A percentile compares a stretch with the other conserved stretches of the same genome.
Conservation (phyloP, 352 stramenopile species). For the Globisporangium paddicum region DNA sequence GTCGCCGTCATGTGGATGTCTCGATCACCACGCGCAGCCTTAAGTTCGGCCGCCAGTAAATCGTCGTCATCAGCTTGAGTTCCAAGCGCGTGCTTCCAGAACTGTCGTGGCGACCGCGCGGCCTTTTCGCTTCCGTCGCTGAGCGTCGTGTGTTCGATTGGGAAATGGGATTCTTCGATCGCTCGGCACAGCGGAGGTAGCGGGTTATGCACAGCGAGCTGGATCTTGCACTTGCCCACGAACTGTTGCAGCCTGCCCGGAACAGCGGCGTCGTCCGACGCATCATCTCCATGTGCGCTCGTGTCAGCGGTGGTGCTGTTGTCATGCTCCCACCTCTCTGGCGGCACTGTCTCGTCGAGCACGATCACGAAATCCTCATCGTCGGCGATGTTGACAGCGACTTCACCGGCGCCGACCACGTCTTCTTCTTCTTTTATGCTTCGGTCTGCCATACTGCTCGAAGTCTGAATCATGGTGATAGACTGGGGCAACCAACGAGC, state of each 20-base stretch:
- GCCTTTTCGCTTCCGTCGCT: neutral
- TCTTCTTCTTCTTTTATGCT: neutral
- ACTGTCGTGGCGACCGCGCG: neutral
- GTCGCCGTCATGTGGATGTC: neutral
- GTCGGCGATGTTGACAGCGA: conserved; percentile 3
- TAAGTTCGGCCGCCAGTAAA: neutral
- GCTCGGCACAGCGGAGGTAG: conserved; percentile 9
- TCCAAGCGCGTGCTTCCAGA: neutral
- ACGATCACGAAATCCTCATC: conserved; percentile 2
- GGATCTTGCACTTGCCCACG: conserved; percentile 12
- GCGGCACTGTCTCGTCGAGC: neutral
- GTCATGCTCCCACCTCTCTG: neutral
- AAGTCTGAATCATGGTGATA: no score
- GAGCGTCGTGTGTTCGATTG: neutral
- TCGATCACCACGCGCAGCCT: neutral
- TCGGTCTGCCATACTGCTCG: neutral
- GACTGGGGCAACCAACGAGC: no score
- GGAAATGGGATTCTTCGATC: conserved; percentile 14
- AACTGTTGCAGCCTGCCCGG: neutral
- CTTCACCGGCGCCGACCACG: neutral
- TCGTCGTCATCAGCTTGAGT: neutral
- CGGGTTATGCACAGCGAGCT: conserved; percentile 13
- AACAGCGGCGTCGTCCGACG: neutral
- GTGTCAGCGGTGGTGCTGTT: neutral
- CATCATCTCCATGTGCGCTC: neutral